A percentile compares a stretch with the other conserved stretches of the same genome.
Conservation (phyloP, 768 basidiomycete species). For the Russula sp. region DNA sequence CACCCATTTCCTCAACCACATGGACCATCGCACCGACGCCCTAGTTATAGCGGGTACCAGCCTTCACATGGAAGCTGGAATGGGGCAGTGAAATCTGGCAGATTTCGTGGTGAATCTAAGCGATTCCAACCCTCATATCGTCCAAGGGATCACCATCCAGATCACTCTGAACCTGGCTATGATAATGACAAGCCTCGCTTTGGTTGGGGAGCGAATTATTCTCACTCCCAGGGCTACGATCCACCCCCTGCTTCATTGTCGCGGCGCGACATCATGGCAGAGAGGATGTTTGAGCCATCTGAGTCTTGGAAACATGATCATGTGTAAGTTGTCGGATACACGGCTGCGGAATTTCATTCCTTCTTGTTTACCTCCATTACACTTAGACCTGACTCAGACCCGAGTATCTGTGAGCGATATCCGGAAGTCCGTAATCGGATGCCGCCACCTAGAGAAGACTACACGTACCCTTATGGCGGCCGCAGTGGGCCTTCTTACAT, state of each 20-base stretch:
- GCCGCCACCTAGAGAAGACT: conserved; percentile 33
- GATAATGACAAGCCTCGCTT: conserved; percentile 19
- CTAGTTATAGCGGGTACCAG: conserved; percentile 52
- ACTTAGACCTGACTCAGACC: conserved; percentile 15
- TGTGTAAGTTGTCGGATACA: conserved; percentile 16
- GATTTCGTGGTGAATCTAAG: conserved; percentile 36
- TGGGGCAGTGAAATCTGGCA: conserved; percentile 44
- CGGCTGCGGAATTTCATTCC: background rate
- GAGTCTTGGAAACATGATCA: conserved; percentile 50
- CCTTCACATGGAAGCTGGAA: conserved; percentile 42
- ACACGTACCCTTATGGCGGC: conserved; percentile 44
- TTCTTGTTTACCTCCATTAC: conserved; percentile 21
- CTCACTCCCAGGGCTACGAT: conserved; percentile 31
- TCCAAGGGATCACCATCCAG: conserved; percentile 34
- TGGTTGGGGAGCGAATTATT: conserved; percentile 9
- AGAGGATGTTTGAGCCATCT: conserved; percentile 70
- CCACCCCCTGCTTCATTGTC: conserved; percentile 35
- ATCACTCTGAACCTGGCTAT: conserved; percentile 22
- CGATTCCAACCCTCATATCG: conserved; percentile 48
- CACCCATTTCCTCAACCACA: conserved; percentile 51
- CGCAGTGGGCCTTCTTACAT: conserved; percentile 39
- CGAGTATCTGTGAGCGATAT: conserved; percentile 27
- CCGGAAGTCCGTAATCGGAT: conserved; percentile 21
- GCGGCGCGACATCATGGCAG: conserved; percentile 41
- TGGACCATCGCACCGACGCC: conserved; percentile 43